Base-by-base conservation (phyloP, 345 rosid species). In the Murraya paniculata region DNA sequence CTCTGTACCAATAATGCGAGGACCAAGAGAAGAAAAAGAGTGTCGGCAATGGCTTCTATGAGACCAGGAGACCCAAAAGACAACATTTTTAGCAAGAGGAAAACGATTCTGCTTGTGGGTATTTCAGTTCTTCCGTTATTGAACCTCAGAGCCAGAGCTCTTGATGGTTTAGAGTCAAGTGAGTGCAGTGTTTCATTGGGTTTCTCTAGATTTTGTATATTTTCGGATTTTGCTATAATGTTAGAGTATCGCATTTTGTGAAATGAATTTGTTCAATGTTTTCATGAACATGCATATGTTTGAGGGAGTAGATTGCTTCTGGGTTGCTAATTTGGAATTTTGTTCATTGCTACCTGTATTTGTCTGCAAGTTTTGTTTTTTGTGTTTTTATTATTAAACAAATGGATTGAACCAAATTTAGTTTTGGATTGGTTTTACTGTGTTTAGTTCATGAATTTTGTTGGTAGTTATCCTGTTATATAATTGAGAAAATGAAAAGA, bases 41-140 rank as follows among this genome's bases (percentile, higher is more conserved):
- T 22, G 31, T 75, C 79, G 71, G 55, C 81, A 25, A 74, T 58
- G 50, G 89, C 90, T 55, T 84, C 89, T 61, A 73, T 79, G 30
- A 86, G 84, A 73, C 86, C 67, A 11, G 87, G 71, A 58, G 87
- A 77, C 24, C 14, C 61, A 8, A 77, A 31, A 55, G 89, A 79
- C 62, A 27, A 38, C 67, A 68, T 80, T 77, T 85, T 81, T 65
- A 69, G 36, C 39, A 84, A 77, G 70, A 86, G 91, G 79, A 88
- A 95, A 64, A 85, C 88, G 55, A 77, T 89, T 83, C 80, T 92
- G 18, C 85, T 92, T 35, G 82, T 91, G 77, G 95, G 97, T 68
- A 67, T 89, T 81, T 89, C 98, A 9, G 88, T 86, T 80, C 90
- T 92, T 80, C 97, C 97, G 7, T 86, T 91, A 57, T 76, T 91